Conservation (phyloP, 805 yeast species). For the Lipomyces yamadae region DNA sequence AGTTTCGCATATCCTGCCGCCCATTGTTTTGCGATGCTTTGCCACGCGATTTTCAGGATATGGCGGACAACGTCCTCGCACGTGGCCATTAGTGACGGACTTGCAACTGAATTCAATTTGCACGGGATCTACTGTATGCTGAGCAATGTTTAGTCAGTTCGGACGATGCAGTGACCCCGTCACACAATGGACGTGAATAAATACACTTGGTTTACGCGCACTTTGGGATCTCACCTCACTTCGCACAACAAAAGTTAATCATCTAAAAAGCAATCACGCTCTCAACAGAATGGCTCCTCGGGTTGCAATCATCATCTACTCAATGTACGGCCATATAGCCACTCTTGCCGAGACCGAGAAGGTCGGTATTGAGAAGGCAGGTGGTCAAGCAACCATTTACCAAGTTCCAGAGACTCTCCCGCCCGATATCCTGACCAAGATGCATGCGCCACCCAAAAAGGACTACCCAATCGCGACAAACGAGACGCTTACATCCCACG, state of each 20-base stretch:
- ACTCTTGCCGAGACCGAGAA: slow-evolving; percentile 70
- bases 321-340: slow-evolving; percentile 79
- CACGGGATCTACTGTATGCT: too few species aligned
- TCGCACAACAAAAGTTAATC: neutral
- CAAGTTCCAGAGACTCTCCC: slow-evolving; percentile 81
- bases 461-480: slow-evolving; percentile 60
- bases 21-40: too few species aligned
- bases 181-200: too few species aligned
- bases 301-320: slow-evolving; percentile 78
- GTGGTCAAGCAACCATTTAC: slow-evolving; percentile 70
- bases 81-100: too few species aligned
- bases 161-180: too few species aligned
- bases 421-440: slow-evolving; percentile 59
- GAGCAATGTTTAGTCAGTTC: too few species aligned
- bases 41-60: too few species aligned
- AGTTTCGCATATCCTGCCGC: too few species aligned
- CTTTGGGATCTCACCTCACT: too few species aligned
- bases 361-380: slow-evolving; percentile 71
- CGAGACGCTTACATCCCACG: slow-evolving; percentile 64
- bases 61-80: too few species aligned
- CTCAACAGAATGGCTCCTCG: slow-evolving; percentile 47
- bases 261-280: neutral
- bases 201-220: too few species aligned
- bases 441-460: slow-evolving; percentile 65
- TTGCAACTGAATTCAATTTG: too few species aligned